phyloP scores from a whole-genome alignment of 2,329 filamentous ascomycete genomes.

The Chlorencoelia australis region DNA sequence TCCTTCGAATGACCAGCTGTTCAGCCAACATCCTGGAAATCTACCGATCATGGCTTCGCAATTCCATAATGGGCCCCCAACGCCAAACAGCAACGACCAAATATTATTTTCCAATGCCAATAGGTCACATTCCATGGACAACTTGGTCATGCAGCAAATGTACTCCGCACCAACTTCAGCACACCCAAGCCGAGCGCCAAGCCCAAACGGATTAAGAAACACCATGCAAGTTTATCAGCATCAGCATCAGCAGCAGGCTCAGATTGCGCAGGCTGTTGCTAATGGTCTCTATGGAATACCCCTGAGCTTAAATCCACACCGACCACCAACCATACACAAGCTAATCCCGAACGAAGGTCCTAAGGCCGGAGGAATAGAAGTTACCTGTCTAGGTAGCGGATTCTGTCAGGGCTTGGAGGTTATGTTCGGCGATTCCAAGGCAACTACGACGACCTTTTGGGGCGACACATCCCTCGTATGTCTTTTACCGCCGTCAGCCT shows the following conservation, averaged over 20 bases:
- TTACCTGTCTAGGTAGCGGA: conserved; percentile 70
- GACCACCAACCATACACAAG: conserved; percentile 63
- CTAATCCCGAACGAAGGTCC: conserved; percentile 77
- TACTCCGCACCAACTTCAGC: conserved; percentile 64
- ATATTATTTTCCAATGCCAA: conserved; percentile 45
- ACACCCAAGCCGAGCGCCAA: conserved; percentile 69
- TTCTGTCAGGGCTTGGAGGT: conserved; percentile 75
- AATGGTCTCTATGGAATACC: conserved; percentile 42
- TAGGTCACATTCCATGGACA: conserved; percentile 56
- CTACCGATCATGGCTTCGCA: conserved; percentile 26
- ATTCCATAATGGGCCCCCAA: conserved; percentile 52
- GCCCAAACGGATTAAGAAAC: conserved; percentile 48
- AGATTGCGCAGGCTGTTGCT: conserved; percentile 38
- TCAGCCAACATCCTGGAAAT: conserved; percentile 12
- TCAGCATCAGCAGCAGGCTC: conserved; percentile 29
- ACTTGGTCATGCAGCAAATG: conserved; percentile 50
- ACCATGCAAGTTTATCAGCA: conserved; percentile 35
- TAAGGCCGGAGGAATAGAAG: conserved; percentile 74
- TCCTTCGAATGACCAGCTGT: conserved; percentile 27
- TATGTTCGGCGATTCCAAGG: conserved; percentile 65
- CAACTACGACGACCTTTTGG: conserved; percentile 55
- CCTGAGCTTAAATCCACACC: conserved; percentile 38
- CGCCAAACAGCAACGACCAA: conserved; percentile 55
- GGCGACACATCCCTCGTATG: conserved; percentile 53
- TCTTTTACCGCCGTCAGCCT: conserved; percentile 47